Conservation (phyloP, 2,329 filamentous ascomycete species). For the Emmonsiellopsis sp. region DNA sequence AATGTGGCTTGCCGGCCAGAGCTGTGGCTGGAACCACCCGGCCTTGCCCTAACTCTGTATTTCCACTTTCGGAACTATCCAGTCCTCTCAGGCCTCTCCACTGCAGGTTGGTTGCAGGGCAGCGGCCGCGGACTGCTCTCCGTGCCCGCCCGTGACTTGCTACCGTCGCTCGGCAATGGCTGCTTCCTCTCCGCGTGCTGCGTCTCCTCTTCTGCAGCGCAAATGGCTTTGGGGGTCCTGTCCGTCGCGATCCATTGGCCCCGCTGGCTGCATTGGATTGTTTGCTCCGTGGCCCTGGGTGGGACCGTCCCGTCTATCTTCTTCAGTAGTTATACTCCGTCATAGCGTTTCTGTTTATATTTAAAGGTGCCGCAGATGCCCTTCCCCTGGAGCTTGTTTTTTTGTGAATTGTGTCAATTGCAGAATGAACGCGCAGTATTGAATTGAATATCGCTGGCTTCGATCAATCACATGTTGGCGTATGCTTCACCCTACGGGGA, state of each 20-base stretch:
- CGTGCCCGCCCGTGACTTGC: no score
- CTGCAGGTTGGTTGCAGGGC: neutral
- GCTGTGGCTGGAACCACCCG: slow-evolving; percentile 2
- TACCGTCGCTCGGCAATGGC: no score
- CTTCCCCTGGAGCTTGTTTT: slow-evolving; percentile 2
- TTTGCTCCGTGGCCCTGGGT: neutral
- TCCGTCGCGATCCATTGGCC: no score
- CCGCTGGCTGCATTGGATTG: no score
- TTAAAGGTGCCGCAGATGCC: slow-evolving; percentile 3
- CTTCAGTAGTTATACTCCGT: neutral
- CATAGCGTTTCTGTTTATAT: neutral
- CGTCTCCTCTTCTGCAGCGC: no score
- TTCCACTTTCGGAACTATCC: slow-evolving; percentile 1
- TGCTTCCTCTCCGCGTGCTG: no score
- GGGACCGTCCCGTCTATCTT: neutral
- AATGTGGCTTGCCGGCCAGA: slow-evolving; percentile 7
- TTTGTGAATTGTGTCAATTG: neutral
- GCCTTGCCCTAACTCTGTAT: neutral
- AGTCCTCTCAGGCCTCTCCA: neutral
- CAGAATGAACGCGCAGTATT: neutral
- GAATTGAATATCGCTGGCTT: slow-evolving; percentile 2
- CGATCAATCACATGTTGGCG: slow-evolving; percentile 9
- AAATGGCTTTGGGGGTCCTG: no score
- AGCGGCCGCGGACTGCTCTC: no score
- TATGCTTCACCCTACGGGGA: slow-evolving; percentile 6